Conservation (phyloP, 2,329 filamentous ascomycete genomes). For the Nothophoma quercina region DNA sequence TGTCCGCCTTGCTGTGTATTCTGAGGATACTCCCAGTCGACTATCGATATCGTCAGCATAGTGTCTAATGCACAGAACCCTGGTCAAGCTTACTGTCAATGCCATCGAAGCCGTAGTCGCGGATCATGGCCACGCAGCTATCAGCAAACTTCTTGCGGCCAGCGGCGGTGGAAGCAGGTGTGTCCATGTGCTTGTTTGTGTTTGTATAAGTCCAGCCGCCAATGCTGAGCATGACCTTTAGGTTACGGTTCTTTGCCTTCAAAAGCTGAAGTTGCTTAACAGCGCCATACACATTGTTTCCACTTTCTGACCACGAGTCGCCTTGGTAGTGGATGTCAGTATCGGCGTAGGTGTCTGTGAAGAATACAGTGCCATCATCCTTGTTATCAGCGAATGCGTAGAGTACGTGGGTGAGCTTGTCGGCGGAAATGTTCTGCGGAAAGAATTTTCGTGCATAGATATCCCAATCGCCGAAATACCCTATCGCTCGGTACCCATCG, state of each 20-base stretch:
- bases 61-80: too few relatives aligned
- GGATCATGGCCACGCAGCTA: constrained; percentile 76
- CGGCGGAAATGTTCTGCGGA: constrained; percentile 82
- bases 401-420: constrained; percentile 86
- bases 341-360: constrained; percentile 41
- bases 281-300: constrained; percentile 78
- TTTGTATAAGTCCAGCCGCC: constrained; percentile 80
- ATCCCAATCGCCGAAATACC: constrained; percentile 80
- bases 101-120: constrained; percentile 75
- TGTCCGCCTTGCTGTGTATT: constrained; percentile 50
- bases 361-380: constrained; percentile 74
- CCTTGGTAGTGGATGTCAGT: constrained; percentile 64
- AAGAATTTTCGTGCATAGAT: constrained; percentile 86
- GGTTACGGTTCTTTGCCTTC: constrained; percentile 77
- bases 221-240: constrained; percentile 83
- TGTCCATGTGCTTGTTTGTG: constrained; percentile 70
- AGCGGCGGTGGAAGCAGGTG: constrained; percentile 68
- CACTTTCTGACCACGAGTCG: constrained; percentile 71
- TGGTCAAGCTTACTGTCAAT: constrained; percentile 4
- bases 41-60: too few relatives aligned
- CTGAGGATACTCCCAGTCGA: constrained; percentile 59
- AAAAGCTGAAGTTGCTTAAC: constrained; percentile 78
- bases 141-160: constrained; percentile 72
- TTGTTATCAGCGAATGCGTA: constrained; percentile 91
- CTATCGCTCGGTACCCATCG: constrained; percentile 52